Conservation (phyloP, 352 stramenopile species). For the Elongisporangium prolatum region DNA sequence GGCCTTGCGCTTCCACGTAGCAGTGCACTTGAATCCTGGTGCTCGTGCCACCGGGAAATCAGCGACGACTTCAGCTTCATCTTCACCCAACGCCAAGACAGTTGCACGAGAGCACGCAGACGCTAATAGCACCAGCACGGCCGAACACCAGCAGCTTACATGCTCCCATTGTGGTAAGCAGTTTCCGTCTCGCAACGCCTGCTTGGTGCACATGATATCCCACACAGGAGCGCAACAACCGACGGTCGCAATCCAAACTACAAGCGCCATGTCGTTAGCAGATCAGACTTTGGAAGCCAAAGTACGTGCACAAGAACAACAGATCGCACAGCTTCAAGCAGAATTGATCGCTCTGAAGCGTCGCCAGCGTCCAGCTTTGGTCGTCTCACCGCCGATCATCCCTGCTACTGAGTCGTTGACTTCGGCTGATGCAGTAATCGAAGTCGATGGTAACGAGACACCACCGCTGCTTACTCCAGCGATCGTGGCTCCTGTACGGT, state of each 20-base stretch:
- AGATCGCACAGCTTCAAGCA: conserved; percentile 37
- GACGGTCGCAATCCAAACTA: neutral
- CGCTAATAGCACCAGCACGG: neutral
- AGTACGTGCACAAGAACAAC: conserved; percentile 34
- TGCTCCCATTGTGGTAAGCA: neutral
- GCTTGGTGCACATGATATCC: neutral
- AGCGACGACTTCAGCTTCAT: neutral
- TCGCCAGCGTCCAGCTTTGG: neutral
- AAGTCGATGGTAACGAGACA: neutral
- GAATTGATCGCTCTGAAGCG: conserved; percentile 14
- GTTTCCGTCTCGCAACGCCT: neutral
- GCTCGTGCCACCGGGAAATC: neutral
- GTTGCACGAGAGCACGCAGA: neutral
- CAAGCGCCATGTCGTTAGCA: neutral
- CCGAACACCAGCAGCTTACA: neutral
- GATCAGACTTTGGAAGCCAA: conserved; percentile 20
- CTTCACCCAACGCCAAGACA: neutral
- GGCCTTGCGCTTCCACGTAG: conserved; percentile 53
- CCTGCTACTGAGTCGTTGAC: neutral
- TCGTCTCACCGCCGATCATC: neutral
- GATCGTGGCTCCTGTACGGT: conserved; percentile 40
- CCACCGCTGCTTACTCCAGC: conserved; percentile 8
- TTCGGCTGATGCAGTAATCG: neutral
- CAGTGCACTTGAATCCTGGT: neutral
- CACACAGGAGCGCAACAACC: neutral